Percentiles rank a stretch among this genome's conserved stretches.
Conservation (phyloP, 2,329 filamentous ascomycete species). For the Curvularia sp. region DNA sequence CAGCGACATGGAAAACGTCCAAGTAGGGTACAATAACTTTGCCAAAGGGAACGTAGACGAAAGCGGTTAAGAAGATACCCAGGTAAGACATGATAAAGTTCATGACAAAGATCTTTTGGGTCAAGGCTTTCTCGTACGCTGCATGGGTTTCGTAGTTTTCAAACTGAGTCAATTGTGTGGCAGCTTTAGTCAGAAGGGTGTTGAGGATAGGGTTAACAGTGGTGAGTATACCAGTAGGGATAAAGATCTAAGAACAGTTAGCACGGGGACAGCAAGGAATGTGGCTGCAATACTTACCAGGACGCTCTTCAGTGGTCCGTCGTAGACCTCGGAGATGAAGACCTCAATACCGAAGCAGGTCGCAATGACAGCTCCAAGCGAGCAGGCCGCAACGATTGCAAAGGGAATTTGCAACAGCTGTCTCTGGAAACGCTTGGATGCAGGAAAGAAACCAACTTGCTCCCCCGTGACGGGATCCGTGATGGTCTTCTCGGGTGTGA, state of each 20-base stretch:
- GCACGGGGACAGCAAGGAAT: neutral
- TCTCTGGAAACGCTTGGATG: conserved; percentile 74
- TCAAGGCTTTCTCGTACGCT: conserved; percentile 81
- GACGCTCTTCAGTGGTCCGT: conserved; percentile 84
- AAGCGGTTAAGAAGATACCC: conserved; percentile 83
- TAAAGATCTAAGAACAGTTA: conserved; percentile 68
- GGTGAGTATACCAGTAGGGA: conserved; percentile 88
- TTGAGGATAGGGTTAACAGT: conserved; percentile 80
- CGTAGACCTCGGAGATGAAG: conserved; percentile 93
- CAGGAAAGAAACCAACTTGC: conserved; percentile 75
- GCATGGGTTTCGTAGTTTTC: conserved; percentile 95
- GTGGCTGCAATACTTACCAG: conserved; percentile 65
- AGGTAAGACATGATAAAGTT: conserved; percentile 98
- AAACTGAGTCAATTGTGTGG: conserved; percentile 76
- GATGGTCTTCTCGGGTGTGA: conserved; percentile 77
- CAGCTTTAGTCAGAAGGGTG: conserved; percentile 75
- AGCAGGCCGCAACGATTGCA: conserved; percentile 72
- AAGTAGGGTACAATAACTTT: conserved; percentile 83
- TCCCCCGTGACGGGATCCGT: conserved; percentile 85
- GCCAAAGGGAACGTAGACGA: conserved; percentile 93
- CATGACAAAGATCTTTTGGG: conserved; percentile 92
- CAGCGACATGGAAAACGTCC: conserved; percentile 77
- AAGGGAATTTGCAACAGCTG: conserved; percentile 88
- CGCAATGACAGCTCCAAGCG: conserved; percentile 82
- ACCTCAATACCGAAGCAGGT: conserved; percentile 92